These are phyloP conservation scores for Venturia nashicola DNA, from an alignment of 2,329 filamentous ascomycete genomes.

Conservation along the genomic window DNA sequence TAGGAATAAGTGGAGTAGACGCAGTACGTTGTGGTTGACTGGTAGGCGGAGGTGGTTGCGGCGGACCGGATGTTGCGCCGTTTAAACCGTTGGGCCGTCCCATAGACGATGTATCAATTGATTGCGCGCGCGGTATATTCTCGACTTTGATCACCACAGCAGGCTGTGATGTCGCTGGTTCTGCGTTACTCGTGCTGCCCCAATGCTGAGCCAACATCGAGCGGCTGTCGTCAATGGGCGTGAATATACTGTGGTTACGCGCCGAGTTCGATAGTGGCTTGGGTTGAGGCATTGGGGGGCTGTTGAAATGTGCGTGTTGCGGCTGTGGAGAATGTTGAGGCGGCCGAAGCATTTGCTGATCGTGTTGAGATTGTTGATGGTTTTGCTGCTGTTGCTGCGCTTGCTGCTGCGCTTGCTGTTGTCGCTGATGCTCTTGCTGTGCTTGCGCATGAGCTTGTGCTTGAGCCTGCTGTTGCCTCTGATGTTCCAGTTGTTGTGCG, in stretches of 20 bases:
- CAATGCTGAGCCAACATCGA: constrained; percentile 78
- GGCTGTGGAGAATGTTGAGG: constrained; percentile 29
- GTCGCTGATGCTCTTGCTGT: constrained; percentile 19
- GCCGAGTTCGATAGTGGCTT: constrained; percentile 46
- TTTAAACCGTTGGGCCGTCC: constrained; percentile 29
- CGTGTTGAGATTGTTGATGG: constrained; percentile 18
- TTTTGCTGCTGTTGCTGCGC: constrained; percentile 23
- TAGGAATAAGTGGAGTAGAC: constrained; percentile 51
- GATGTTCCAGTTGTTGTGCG: constrained; percentile 63
- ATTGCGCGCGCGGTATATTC: constrained; percentile 43
- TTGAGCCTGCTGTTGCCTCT: constrained; percentile 46
- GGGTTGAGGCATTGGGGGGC: constrained; percentile 45
- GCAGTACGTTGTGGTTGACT: constrained; percentile 36
- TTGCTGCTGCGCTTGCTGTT: constrained; percentile 29
- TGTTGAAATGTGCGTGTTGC: constrained; percentile 40
- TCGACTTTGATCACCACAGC: constrained; percentile 22
- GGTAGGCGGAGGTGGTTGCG: constrained; percentile 22
- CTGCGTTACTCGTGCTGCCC: constrained; percentile 35
- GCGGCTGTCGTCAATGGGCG: constrained; percentile 85
- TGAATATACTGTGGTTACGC: constrained; percentile 89
- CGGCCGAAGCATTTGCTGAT: constrained; percentile 31
- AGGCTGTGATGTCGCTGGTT: constrained; percentile 21
- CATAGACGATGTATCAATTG: constrained; percentile 49
- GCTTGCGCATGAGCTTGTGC: constrained; percentile 43
- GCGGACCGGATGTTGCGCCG: constrained; percentile 33